These are phyloP conservation scores for Isabelozyma heimii DNA, from an alignment of 805 yeast species.

Conservation along the genomic window DNA sequence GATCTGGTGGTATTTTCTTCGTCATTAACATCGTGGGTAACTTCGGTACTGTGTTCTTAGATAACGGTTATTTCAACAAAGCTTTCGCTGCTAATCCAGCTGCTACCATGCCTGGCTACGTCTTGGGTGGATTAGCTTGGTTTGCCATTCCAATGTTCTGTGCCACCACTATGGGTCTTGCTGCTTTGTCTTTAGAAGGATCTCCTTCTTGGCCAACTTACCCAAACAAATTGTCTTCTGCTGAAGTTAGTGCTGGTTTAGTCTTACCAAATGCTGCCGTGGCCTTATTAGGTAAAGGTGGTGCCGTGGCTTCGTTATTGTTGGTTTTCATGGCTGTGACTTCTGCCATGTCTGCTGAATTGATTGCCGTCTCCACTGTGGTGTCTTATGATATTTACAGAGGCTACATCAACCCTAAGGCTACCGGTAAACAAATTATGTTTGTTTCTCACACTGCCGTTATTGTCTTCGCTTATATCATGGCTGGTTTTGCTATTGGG, in stretches of 20 bases:
- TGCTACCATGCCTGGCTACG: conserved; percentile 80
- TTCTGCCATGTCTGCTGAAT: conserved; percentile 88
- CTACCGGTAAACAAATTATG: conserved; percentile 72
- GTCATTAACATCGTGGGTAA: conserved; percentile 86
- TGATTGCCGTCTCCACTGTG: conserved; percentile 83
- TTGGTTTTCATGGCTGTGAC: conserved; percentile 91
- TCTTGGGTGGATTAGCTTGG: conserved; percentile 88
- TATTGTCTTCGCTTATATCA: conserved; percentile 50
- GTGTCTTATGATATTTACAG: conserved; percentile 85
- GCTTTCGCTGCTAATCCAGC: conserved; percentile 84
- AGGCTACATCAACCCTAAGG: conserved; percentile 74
- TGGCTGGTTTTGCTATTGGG: conserved; percentile 85
- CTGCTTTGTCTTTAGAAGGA: conserved; percentile 69
- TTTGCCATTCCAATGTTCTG: conserved; percentile 83
- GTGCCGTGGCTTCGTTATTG: conserved; percentile 78
- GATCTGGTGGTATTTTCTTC: conserved; percentile 83
- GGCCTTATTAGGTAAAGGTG: conserved; percentile 82
- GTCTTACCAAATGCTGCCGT: conserved; percentile 78
- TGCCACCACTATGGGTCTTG: conserved; percentile 85
- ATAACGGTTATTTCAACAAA: conserved; percentile 86
- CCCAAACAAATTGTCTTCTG: conserved; percentile 62
- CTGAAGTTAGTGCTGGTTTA: conserved; percentile 78
- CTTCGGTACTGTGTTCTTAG: conserved; percentile 85
- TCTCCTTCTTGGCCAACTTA: conserved; percentile 77
- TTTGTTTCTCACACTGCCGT: conserved; percentile 67